Percentiles rank a stretch among this genome's conserved stretches.
phyloP scores from a whole-genome alignment of 148 eudicot species.

The Amaranthus cruentus region DNA sequence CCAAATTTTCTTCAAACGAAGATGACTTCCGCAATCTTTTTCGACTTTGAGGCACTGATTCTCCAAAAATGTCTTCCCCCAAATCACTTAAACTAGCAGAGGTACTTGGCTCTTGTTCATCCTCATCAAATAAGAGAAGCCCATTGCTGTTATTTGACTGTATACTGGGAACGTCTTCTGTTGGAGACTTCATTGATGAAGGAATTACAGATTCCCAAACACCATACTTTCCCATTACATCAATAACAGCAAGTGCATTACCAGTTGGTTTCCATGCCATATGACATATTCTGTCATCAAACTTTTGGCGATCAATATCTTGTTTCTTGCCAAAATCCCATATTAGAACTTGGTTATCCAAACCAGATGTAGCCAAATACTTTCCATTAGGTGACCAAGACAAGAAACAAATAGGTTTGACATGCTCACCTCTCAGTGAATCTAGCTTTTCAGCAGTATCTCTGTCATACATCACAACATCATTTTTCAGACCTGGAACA shows the following conservation, averaged over 20 bases:
- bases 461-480: conserved; percentile 92
- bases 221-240: conserved; percentile 89
- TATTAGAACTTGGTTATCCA: conserved; percentile 81
- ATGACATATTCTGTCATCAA: conserved; percentile 68
- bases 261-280: conserved; percentile 97
- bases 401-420: conserved; percentile 66
- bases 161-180: conserved; percentile 62
- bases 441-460: conserved; percentile 90
- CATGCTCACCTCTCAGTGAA: conserved; percentile 78
- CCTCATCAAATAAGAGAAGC: conserved; percentile 73
- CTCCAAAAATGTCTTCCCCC: conserved; percentile 67
- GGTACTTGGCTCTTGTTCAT: conserved; percentile 56
- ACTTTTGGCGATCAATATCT: conserved; percentile 88
- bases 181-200: conserved; percentile 85
- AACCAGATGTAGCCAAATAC: conserved; percentile 85
- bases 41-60: conserved; percentile 55
- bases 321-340: conserved; percentile 81
- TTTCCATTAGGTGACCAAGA: conserved; percentile 99
- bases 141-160: conserved; percentile 64
- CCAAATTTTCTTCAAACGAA: conserved; percentile 39
- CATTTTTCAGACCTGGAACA: conserved; percentile 87
- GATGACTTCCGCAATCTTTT: conserved; percentile 75
- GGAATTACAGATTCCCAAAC: conserved; percentile 92
- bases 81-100: conserved; percentile 75
- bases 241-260: conserved; percentile 87